These are phyloP conservation scores for Capsicum chinense DNA, from an alignment of 257 asterid species.

Conservation along the genomic window DNA sequence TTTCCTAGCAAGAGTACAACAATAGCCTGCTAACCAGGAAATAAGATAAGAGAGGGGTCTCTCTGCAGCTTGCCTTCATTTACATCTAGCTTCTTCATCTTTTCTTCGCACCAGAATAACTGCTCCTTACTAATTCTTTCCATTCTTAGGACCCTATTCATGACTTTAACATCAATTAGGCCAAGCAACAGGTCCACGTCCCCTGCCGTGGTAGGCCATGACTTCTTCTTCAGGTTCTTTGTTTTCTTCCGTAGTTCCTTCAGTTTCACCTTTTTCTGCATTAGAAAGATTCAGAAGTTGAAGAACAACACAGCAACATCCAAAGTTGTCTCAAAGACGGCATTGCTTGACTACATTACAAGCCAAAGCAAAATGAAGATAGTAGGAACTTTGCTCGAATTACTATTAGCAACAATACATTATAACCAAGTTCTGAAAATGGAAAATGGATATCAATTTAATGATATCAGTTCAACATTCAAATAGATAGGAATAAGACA, in stretches of 20 bases:
- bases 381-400: neutral
- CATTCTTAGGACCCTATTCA: slow-evolving; percentile 70
- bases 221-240: slow-evolving; percentile 65
- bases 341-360: neutral
- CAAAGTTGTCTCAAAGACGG: neutral
- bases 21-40: slow-evolving; percentile 54
- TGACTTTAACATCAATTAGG: slow-evolving; percentile 65
- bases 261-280: slow-evolving; percentile 79
- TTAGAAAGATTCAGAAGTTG: slow-evolving; percentile 22
- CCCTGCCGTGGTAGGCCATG: slow-evolving; percentile 61
- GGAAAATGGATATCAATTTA: neutral
- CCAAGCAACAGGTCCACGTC: slow-evolving; percentile 75
- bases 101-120: slow-evolving; percentile 85
- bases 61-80: slow-evolving; percentile 72
- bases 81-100: slow-evolving; percentile 70
- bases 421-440: neutral
- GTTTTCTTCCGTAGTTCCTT: slow-evolving; percentile 75
- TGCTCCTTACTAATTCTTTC: slow-evolving; percentile 66
- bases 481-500: neutral
- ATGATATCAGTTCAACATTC: neutral
- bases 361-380: neutral
- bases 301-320: neutral
- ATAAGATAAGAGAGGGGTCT: slow-evolving; percentile 78
- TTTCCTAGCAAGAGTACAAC: neutral
- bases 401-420: neutral